Evolutionary conservation across 768 basidiomycete genomes (phyloP).

Genomic region (Serendipita sp.): DNA sequence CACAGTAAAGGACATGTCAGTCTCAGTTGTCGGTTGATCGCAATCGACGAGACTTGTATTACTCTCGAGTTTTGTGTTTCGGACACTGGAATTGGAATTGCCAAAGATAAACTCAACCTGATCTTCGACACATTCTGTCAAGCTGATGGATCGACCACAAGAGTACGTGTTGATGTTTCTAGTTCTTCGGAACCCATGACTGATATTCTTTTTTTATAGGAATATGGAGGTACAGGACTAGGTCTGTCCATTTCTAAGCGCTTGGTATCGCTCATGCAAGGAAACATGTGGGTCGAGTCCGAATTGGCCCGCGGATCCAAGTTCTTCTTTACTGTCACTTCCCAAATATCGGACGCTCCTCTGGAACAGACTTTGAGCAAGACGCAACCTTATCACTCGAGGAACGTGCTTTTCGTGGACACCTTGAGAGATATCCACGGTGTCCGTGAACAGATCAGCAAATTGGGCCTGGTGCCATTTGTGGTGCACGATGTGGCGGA

Average conservation of each 20-base stretch:
- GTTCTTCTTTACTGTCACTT: constrained; percentile 94
- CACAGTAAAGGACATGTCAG: constrained; percentile 77
- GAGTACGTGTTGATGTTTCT: constrained; percentile 32
- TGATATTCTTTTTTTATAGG: constrained; percentile 26
- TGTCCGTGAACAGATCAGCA: constrained; percentile 58
- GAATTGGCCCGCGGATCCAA: constrained; percentile 83
- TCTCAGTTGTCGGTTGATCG: constrained; percentile 64
- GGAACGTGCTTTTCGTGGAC: constrained; percentile 85
- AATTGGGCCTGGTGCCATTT: constrained; percentile 62
- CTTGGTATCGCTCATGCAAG: constrained; percentile 91
- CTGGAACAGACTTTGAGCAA: constrained; percentile 58
- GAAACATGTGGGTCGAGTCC: constrained; percentile 97
- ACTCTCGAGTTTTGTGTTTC: constrained; percentile 94
- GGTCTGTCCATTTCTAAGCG: constrained; percentile 96
- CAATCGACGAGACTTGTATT: constrained; percentile 64
- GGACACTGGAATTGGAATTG: constrained; percentile 97
- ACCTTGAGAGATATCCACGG: constrained; percentile 59
- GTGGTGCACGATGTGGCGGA: constrained; percentile 65
- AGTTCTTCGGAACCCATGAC: constrained; percentile 8
- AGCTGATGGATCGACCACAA: constrained; percentile 93
- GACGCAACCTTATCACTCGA: constrained; percentile 74
- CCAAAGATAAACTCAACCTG: constrained; percentile 91
- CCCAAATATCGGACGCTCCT: constrained; percentile 58
- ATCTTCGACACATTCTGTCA: constrained; percentile 99
- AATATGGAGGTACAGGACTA: constrained; percentile 94